These are phyloP conservation scores for Tricholoma bakamatsutake DNA, from an alignment of 768 basidiomycete species.

Conservation along the genomic window DNA sequence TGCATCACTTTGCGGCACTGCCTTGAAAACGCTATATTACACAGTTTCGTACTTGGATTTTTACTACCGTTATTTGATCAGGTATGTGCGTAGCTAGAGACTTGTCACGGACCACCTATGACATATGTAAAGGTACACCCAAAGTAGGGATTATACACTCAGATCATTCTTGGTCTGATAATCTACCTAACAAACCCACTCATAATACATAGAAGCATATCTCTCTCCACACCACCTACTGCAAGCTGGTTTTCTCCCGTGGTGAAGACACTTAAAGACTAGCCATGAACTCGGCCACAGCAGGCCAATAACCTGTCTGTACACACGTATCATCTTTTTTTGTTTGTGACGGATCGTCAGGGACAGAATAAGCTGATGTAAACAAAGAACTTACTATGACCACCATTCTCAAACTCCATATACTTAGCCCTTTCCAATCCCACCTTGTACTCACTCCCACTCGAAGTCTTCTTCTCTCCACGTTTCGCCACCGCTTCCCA, in stretches of 20 bases:
- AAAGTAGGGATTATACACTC: too few relatives aligned
- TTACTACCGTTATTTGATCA: too few relatives aligned
- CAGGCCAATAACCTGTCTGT: slow-evolving; percentile 49
- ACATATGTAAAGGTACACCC: too few relatives aligned
- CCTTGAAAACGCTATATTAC: neutral
- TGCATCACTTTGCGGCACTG: too few relatives aligned
- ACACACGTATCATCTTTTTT: slow-evolving; percentile 47
- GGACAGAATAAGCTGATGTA: neutral
- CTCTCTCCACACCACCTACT: neutral
- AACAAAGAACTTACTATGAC: slow-evolving; percentile 40
- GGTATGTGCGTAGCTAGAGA: too few relatives aligned
- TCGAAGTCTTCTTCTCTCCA: slow-evolving; percentile 37
- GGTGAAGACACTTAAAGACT: neutral
- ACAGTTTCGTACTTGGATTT: neutral
- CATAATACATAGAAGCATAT: neutral
- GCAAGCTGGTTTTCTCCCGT: neutral
- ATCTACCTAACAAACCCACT: neutral
- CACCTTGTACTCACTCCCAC: slow-evolving; percentile 36
- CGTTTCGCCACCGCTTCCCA: slow-evolving; percentile 59
- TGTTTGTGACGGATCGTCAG: slow-evolving; percentile 5
- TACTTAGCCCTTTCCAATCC: slow-evolving; percentile 51
- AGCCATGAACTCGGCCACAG: slow-evolving; percentile 41
- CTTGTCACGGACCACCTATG: too few relatives aligned
- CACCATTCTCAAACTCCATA: slow-evolving; percentile 48
- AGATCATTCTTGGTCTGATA: neutral